These are phyloP conservation scores for Euphorbia tirucalli DNA, from an alignment of 345 rosid species.

Conservation along the genomic window DNA sequence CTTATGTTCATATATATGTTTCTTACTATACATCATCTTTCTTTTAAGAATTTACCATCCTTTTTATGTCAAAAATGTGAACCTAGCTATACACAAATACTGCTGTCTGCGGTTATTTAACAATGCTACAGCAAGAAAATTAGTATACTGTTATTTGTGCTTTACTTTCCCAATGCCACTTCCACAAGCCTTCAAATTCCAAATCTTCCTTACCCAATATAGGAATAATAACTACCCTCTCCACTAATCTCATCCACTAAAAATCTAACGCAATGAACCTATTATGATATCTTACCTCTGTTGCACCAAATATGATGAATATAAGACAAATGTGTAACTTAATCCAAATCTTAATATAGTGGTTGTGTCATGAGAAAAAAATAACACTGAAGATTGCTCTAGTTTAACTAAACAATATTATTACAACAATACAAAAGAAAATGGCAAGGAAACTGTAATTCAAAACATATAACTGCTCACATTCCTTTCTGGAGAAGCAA, in stretches of 20 bases:
- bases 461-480: slow-evolving; percentile 73
- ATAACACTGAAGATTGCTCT: background rate
- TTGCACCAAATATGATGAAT: background rate
- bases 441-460: slow-evolving; percentile 9
- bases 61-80: too few species aligned
- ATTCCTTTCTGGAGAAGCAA: slow-evolving; percentile 94
- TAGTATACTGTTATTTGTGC: too few species aligned
- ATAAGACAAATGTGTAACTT: background rate
- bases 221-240: background rate
- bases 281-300: background rate
- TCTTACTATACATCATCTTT: background rate
- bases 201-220: background rate
- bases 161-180: background rate
- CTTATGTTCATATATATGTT: too few species aligned
- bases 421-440: slow-evolving; percentile 6
- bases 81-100: too few species aligned
- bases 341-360: background rate
- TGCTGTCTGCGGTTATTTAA: background rate
- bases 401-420: background rate
- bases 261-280: background rate
- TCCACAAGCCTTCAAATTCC: background rate
- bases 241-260: background rate
- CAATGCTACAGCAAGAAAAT: background rate
- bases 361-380: background rate
- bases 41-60: background rate